Base-by-base conservation (phyloP, 2,329 filamentous ascomycete genomes). In the Diaporthe vaccinii region DNA sequence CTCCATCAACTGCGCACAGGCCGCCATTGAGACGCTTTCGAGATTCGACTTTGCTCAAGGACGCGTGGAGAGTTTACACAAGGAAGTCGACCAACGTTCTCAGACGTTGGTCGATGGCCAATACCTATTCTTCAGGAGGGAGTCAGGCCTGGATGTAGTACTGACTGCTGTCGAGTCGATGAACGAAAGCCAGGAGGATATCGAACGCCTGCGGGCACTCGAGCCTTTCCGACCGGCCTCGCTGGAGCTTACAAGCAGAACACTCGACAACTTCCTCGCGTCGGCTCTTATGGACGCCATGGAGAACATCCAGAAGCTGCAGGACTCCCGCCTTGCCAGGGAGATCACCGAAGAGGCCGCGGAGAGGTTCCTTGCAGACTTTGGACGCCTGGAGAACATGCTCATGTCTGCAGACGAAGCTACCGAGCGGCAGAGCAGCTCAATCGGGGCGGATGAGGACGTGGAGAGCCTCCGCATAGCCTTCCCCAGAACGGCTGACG, bases 201-300 rank as follows among this genome's bases (percentile, higher is more conserved):
- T 94, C 6, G 86, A 87, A 58, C 88, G 88, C 17, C 87, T 95
- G 34, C 82, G 86, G 1, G 81, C 81, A 1, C 86, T 93, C 1
- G 86, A 88, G 0, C 84, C 88, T 5, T 90, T 95, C 80, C 89
- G 92, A 75, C 88, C 90, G 0, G 84, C 88, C 7, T 84, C 88
- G 0, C 86, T 98, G n/a, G 85, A 89, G 1, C 85, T 87, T 68
- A 92, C 93, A 2, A 94, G 94, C 79, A 94, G 96, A 79, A 90
- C 89, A 55, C 87, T 99, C 9, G 97, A 99, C 81, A 92, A 95
- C 76, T 99, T 98, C 84, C 87, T 99, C 34, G 96, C 97, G 0
- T 97, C 95, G 1, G 97, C 96, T 3, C 88, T 98, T 41, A 96
- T 98, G 88, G 97, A 99, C 82, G 96, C 96, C 3, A 92, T 94